Base-by-base conservation (phyloP, 2,329 filamentous ascomycete genomes). In the Paraphaeosphaeria minitans region DNA sequence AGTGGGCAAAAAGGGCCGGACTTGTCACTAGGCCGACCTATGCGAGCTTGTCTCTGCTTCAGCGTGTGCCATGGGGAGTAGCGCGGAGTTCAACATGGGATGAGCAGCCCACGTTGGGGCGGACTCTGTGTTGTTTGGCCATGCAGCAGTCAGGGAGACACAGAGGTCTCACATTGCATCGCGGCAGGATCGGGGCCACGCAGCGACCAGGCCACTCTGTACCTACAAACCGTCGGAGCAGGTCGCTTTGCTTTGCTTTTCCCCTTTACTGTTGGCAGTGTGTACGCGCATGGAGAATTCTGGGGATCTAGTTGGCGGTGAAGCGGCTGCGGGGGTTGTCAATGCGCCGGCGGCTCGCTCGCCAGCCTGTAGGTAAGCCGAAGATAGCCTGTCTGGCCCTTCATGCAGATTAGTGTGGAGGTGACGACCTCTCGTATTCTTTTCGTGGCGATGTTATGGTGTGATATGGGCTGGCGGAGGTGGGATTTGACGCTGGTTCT, bases 321-420 rank as follows among this genome's bases (percentile, higher is more conserved):
- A 70, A 56, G 59, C 46, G 60, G 41, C 59, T 70, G 65, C 62
- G 67, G 69, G 69, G 65, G 59, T 42, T 61, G 57, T 48, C 53
- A 49, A 42, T 55, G 43, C 48, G 56, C 47, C 53, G 52, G 52
- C 53, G 56, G 27, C 59, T 53, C 41, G 41, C 51, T 53, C 47
- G 21, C 21, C 9, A 21, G 42, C 9, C 4, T 48, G 56, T 70
- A 69, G 72, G 56, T 70, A 69, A 73, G 71, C 71, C 70, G 70
- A 70, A 66, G 67, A 61, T 73, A 72, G 65, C 71, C 70, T 53
- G 24, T 31, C 33, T 33, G 41, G 53, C 43, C 33, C 42, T 51
- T 48, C 49, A 53, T 56, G 42, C 27, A 39, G 42, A 14, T 21
- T 29, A 24, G 51, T 55, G 39, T 52, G 46, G 46, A 41, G 31